Percentiles rank a stretch among this genome's conserved stretches.
Conservation (phyloP, 441 rosid species). For the Pelargonium citronellum region DNA sequence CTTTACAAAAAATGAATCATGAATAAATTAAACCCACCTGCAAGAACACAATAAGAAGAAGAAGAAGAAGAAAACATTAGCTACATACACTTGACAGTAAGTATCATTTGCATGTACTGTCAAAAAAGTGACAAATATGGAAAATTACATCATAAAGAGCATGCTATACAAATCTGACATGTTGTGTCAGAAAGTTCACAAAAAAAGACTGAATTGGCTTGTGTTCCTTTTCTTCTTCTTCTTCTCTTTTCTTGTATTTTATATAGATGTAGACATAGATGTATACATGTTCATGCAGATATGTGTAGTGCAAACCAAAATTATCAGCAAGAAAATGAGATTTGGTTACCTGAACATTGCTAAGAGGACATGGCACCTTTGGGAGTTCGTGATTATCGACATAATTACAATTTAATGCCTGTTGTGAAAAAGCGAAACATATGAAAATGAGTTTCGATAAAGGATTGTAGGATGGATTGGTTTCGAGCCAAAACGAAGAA, state of each 20-base stretch:
- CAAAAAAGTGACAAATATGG: neutral
- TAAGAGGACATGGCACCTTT: slow-evolving; percentile 8
- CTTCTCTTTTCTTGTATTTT: neutral
- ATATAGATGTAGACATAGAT: neutral
- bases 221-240: neutral
- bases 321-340: slow-evolving; percentile 18
- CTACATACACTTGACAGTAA: neutral
- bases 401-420: slow-evolving; percentile 44
- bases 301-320: neutral
- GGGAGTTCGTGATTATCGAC: slow-evolving; percentile 30
- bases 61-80: slow-evolving; percentile 11
- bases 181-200: neutral
- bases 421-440: slow-evolving; percentile 27
- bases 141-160: slow-evolving; percentile 5
- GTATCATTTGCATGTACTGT: neutral
- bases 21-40: neutral
- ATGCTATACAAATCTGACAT: slow-evolving; percentile 6
- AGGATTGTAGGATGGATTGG: slow-evolving; percentile 17
- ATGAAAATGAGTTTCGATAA: slow-evolving; percentile 21
- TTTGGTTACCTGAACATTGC: slow-evolving; percentile 21
- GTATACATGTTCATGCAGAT: neutral
- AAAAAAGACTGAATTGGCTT: neutral
- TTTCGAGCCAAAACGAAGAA: slow-evolving; percentile 25
- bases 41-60: neutral
- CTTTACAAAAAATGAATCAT: slow-evolving; percentile 16